phyloP scores from a whole-genome alignment of 768 basidiomycete species.

The Chalciporus pseudorubinellus region DNA sequence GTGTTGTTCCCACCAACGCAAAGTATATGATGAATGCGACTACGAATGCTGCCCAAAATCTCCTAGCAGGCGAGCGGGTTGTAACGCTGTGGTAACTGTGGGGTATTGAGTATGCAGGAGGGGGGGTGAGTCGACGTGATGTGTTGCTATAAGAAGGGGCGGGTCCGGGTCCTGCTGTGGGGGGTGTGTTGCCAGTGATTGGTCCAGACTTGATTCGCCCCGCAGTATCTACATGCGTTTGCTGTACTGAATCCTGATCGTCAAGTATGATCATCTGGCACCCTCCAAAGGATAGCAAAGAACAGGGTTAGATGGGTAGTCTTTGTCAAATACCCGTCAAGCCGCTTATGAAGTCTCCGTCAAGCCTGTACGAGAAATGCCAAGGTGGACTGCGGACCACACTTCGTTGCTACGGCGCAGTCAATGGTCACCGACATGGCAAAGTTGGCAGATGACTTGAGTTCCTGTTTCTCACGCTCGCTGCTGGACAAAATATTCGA shows the following conservation, averaged over 20 bases:
- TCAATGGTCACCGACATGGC: not conserved
- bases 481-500: no score
- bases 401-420: not conserved
- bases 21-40: slow-evolving; percentile 14
- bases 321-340: not conserved
- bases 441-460: not conserved
- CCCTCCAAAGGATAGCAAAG: no score
- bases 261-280: not conserved
- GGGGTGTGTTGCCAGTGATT: not conserved
- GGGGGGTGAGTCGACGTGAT: not conserved
- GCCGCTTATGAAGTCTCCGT: not conserved
- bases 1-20: not conserved
- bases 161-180: not conserved
- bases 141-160: not conserved
- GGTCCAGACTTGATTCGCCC: slow-evolving; percentile 4
- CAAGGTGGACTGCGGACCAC: not conserved
- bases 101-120: slow-evolving; percentile 12
- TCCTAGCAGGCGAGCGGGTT: not conserved
- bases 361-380: not conserved
- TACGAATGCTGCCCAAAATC: slow-evolving; percentile 17
- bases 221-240: not conserved
- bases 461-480: not conserved
- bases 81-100: not conserved
- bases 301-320: no score
- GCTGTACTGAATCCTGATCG: not conserved